phyloP scores from a whole-genome alignment of 2,329 filamentous ascomycete genomes.

The Alternaria burnsii region DNA sequence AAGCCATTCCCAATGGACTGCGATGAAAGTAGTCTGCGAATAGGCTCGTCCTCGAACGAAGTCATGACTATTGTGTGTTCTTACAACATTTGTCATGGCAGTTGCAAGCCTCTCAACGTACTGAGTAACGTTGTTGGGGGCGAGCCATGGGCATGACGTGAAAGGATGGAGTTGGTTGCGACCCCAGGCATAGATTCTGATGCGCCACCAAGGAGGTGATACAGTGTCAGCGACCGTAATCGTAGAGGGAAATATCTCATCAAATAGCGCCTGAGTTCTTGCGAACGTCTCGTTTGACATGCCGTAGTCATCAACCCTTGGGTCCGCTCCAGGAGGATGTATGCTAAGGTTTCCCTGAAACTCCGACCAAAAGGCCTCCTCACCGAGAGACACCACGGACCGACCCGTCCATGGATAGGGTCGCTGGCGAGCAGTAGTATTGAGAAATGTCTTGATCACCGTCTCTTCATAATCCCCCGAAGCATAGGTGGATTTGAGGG shows the following conservation, averaged over 20 bases:
- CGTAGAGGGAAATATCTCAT: slow-evolving; percentile 18
- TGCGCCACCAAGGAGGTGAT: background rate
- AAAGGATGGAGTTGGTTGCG: slow-evolving; percentile 2
- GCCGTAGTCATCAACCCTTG: slow-evolving; percentile 3
- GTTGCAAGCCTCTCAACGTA: slow-evolving; percentile 31
- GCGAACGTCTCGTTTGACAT: slow-evolving; percentile 6
- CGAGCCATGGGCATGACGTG: slow-evolving; percentile 17
- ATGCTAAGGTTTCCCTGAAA: slow-evolving; percentile 14
- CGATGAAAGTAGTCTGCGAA: slow-evolving; percentile 19
- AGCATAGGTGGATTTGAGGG: slow-evolving; percentile 27
- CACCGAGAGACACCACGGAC: background rate
- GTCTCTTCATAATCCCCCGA: slow-evolving; percentile 10
- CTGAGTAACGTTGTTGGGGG: slow-evolving; percentile 31
- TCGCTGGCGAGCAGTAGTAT: background rate
- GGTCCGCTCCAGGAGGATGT: slow-evolving; percentile 7
- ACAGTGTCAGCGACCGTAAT: background rate
- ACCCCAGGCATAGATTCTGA: slow-evolving; percentile 4
- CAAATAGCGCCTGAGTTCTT: background rate
- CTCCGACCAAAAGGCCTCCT: background rate
- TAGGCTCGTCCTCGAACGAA: slow-evolving; percentile 21
- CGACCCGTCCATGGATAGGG: background rate
- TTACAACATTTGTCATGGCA: slow-evolving; percentile 29
- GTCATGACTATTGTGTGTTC: slow-evolving; percentile 21
- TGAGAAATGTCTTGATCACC: slow-evolving; percentile 10
- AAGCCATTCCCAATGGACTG: slow-evolving; percentile 37